Conservation (phyloP, 2,329 filamentous ascomycete genomes). For the Nigrospora oryzae region DNA sequence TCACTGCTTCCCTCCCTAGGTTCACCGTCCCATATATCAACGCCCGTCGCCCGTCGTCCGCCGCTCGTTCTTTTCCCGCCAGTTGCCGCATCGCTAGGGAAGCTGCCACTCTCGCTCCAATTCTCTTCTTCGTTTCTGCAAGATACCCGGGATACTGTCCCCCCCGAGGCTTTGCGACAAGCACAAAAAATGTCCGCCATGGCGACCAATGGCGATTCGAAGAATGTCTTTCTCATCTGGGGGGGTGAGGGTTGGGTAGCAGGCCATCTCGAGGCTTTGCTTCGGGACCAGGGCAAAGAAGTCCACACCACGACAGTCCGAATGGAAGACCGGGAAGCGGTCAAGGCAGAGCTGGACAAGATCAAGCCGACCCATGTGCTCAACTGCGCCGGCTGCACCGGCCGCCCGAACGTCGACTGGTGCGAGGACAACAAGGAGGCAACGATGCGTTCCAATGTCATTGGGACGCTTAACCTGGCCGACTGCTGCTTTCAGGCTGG, state of each 20-base stretch:
- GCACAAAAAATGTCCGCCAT: background rate
- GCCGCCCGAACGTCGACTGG: slow-evolving; percentile 63
- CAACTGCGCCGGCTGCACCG: slow-evolving; percentile 58
- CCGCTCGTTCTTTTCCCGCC: too few relatives aligned
- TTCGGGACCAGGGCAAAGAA: slow-evolving; percentile 51
- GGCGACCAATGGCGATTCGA: background rate
- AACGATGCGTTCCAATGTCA: slow-evolving; percentile 59
- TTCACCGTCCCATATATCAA: too few relatives aligned
- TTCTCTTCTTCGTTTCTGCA: too few relatives aligned
- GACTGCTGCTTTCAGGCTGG: slow-evolving; percentile 50
- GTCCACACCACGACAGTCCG: slow-evolving; percentile 52
- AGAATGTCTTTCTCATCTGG: slow-evolving; percentile 1
- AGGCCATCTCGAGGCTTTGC: slow-evolving; percentile 49
- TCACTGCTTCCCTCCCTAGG: too few relatives aligned
- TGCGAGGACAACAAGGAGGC: slow-evolving; percentile 62
- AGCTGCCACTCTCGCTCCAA: too few relatives aligned
- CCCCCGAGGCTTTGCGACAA: background rate
- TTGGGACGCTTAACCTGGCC: slow-evolving; percentile 55
- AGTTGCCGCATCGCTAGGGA: too few relatives aligned
- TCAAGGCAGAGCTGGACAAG: slow-evolving; percentile 45
- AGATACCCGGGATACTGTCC: too few relatives aligned
- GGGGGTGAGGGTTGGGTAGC: slow-evolving; percentile 45
- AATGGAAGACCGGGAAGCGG: slow-evolving; percentile 54
- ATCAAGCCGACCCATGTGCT: slow-evolving; percentile 59
- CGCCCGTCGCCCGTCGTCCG: too few relatives aligned